A percentile compares a stretch with the other conserved stretches of the same genome.
Evolutionary conservation across 352 stramenopile species (phyloP).

Genomic region (Globisporangium polare): DNA sequence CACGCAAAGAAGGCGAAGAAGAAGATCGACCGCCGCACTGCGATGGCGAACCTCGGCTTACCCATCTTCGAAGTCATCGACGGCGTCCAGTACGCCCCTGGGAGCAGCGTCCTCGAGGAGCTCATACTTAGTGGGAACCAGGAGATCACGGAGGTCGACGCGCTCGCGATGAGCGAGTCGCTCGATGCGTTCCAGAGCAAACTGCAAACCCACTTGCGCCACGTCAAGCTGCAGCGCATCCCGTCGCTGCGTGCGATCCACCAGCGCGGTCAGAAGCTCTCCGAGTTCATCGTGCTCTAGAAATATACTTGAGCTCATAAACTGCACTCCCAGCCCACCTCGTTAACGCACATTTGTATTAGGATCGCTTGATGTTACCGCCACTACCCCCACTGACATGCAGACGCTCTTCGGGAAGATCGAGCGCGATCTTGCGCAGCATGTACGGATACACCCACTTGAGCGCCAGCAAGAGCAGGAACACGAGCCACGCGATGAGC

Average conservation of each 20-base stretch:
- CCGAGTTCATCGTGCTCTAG: conserved; percentile 23
- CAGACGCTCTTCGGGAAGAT: conserved; percentile 30
- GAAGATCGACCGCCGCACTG: conserved; percentile 57
- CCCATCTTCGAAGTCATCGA: conserved; percentile 51
- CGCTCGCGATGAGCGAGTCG: conserved; percentile 30
- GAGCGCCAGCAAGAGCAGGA: conserved; percentile 31
- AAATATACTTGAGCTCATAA: neutral
- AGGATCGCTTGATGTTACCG: conserved; percentile 25
- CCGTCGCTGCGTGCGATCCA: conserved; percentile 17
- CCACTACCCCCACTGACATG: neutral
- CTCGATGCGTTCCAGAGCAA: conserved; percentile 38
- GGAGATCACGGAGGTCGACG: conserved; percentile 29
- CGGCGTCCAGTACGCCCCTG: conserved; percentile 47
- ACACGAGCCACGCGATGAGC: conserved; percentile 50
- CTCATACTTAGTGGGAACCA: conserved; percentile 64
- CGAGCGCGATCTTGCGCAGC: conserved; percentile 46
- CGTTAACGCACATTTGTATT: conserved; percentile 8
- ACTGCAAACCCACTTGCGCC: conserved; percentile 44
- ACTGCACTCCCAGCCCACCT: neutral
- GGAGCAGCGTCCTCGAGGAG: conserved; percentile 57
- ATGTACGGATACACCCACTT: conserved; percentile 46
- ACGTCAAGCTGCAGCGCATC: conserved; percentile 67
- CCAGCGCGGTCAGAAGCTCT: conserved; percentile 15
- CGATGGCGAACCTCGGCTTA: conserved; percentile 52
- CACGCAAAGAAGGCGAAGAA: conserved; percentile 82